Base-by-base conservation (phyloP, 2,329 filamentous ascomycete genomes). In the Hypoxylon sp. region DNA sequence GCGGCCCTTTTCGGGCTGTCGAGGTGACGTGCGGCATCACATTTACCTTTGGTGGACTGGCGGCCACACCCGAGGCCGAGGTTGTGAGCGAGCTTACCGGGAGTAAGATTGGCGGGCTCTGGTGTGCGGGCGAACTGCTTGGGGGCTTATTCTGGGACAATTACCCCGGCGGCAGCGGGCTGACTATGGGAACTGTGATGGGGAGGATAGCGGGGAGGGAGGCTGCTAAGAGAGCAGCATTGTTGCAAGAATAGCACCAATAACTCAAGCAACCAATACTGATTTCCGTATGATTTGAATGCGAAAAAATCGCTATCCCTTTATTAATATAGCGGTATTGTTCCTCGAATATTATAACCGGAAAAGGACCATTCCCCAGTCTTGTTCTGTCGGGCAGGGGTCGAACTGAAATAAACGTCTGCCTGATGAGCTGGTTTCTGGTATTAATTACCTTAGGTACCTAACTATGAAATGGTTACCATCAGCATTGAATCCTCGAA, bases 11-110 rank as follows among this genome's bases (percentile, higher is more conserved):
- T 72, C 77, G 89, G 24, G 89, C 89, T 0, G 85, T 92, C 50
- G 87, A 88, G 70, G 88, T 92, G 2, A 86, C 85, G 3, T 88
- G 87, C 50, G 90, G 90, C 1, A 84, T 92, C 15, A 91, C 89
- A 0, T 92, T 92, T 71, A 92, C 89, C 0, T 92, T 92, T 78
- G 90, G 89, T 0, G 89, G 90, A 0, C 77, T 92, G 6, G 82
- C 83, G 4, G 84, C 89, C 1, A 82, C 88, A 53, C 82, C 87
- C 0, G 76, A 86, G 24, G 89, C 86, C 0, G 82, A 80, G 2
- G 84, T 91, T 0, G 75, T 90, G 13, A 82, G 80, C 1, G 79
- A 82, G 3, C 75, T 78, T 0, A 85, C 82, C 0, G 80, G 80
- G 1, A 72, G 73, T 3, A 78, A 80, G n/a, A 82, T 91, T 4